A percentile compares a stretch with the other conserved stretches of the same genome.
Evolutionary conservation across 345 rosid genomes (phyloP).

Genomic region (Citrus glauca): DNA sequence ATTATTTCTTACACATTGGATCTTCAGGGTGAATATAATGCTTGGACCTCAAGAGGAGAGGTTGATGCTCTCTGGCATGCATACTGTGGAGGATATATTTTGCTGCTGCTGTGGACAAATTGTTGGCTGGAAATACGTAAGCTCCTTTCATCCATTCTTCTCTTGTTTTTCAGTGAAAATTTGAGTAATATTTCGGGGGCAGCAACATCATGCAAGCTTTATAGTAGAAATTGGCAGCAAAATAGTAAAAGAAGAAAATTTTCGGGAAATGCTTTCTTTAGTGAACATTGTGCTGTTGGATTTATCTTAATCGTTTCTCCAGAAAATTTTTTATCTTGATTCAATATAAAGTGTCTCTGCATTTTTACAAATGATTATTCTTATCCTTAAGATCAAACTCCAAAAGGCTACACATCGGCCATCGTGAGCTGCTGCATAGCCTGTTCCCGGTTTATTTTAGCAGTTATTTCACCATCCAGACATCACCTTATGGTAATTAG

Average conservation of each 20-base stretch:
- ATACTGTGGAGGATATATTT: conserved; percentile 41
- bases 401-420: background rate
- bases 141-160: background rate
- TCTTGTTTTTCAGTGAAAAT: background rate
- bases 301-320: background rate
- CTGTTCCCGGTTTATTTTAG: background rate
- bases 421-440: background rate
- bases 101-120: conserved; percentile 49
- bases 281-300: too few species aligned
- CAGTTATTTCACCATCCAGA: background rate
- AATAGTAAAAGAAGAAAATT: background rate
- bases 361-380: background rate
- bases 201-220: background rate
- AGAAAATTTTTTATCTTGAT: background rate
- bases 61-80: conserved; percentile 41
- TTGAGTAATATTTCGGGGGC: background rate
- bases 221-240: background rate
- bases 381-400: background rate
- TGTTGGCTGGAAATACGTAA: conserved; percentile 52
- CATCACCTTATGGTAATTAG: background rate
- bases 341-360: background rate
- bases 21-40: conserved; percentile 32
- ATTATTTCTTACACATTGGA: background rate
- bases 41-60: conserved; percentile 37
- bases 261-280: background rate